Base-by-base conservation (phyloP, 2,329 filamentous ascomycete genomes). In the Truncatella angustata region DNA sequence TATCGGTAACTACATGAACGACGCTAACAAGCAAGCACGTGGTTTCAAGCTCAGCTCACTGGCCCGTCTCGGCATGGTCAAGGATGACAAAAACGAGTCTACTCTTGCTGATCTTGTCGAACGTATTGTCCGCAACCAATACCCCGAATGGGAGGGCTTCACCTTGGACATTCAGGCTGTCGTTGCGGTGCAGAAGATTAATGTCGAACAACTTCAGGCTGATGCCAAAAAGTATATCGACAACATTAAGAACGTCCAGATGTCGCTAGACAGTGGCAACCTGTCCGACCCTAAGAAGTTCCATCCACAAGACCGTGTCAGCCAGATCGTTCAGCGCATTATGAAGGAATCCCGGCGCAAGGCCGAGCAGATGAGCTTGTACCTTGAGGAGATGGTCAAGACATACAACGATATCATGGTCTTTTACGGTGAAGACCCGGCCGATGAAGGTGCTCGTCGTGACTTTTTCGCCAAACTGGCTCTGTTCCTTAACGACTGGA, bases 1-100 rank as follows among this genome's bases (percentile, higher is more conserved):
- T 70, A 96, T 99, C 65, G 94, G 94, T 70, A 99, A 99, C 72
- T 99, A 96, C 79, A 99, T 99, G 94, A 99, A 99, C 77, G 94
- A 97, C 67, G 88, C 92, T 51, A 97, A 97, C 74, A 99, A 99
- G 75, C 94, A 97, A 73, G 94, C 94, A 4, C 90, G 88, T 53
- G 94, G 94, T 56, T 99, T 99, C 86, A 99, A 99, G 76, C 84
- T 99, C 12, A 94, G 91, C 66, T 97, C 94, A 5, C 85, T 99
- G 45, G 90, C 90, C 24, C 86, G 94, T 51, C 77, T 99, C 51
- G 92, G 88, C 55, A 97, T 99, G 92, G 90, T 97, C 66, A 99
- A 99, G 75, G 94, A 99, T 67, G 91, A 96, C 76, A 97, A 97
- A 80, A 99, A 99, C 70, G 89, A 97, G 70, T 93, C 91, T 1